Evolutionary conservation across 768 basidiomycete species (phyloP), one percentile per base, ranked within the genome.

Genomic region (Trametes coccinea): DNA sequence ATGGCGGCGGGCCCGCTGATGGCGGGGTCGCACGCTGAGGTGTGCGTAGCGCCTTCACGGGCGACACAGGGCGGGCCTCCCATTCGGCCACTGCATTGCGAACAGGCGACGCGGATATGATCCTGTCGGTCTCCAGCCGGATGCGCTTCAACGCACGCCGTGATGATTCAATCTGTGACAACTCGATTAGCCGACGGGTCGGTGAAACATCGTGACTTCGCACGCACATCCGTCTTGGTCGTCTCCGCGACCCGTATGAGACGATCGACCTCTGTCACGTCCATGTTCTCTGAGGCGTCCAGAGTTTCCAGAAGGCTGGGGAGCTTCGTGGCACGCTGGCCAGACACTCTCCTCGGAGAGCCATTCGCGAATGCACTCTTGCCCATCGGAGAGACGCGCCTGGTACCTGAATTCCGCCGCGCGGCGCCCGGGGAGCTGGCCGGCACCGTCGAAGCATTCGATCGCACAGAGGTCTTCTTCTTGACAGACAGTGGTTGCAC

Each of bases 401-500:
- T 80, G 53, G 70, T 79, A 47, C 72, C 72, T 56, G 69, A 68
- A 47, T 63, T 66, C 73, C 68, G 77, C 60, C 69, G 70, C 11
- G 64, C 69, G 60, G 47, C 68, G 65, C 59, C 67, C 61, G 73
- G 77, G 41, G 77, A 78, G 14, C 39, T 50, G 13, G 54, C 17
- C 0, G 44, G 33, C 2, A 48, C 27, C 5, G 60, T 31, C 27
- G 50, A 60, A 41, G 77, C 67, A 49, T 72, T 75, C 5, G 79
- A 75, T 27, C 85, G 83, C 30, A 85, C 78, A 6, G 90, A 90
- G 5, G 82, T 78, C 72, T 91, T 92, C 79, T 94, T 93, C 79
- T 88, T 92, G 72, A 94, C 93, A 2, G 87, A 89, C 61, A 94
- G 76, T 6, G 92, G 92, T 68, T 91, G 90, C 22, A 93, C 80